These are phyloP conservation scores for Boletus tomentosulus DNA, from an alignment of 768 basidiomycete genomes.

Conservation along the genomic window DNA sequence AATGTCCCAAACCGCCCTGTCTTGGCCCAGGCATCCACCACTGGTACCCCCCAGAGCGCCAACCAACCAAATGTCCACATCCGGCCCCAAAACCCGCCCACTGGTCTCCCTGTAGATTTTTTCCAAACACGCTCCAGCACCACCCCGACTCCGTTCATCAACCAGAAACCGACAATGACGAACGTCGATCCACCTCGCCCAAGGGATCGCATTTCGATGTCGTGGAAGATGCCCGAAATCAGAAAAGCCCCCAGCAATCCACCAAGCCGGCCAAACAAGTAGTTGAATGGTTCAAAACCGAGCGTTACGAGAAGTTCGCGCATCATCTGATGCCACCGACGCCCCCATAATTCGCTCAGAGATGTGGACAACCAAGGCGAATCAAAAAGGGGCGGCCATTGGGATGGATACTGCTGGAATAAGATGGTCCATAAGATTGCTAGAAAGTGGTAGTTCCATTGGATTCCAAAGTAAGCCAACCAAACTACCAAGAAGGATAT, in stretches of 20 bases:
- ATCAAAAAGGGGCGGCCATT: conserved; percentile 63
- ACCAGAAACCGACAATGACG: conserved; percentile 46
- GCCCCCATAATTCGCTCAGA: conserved; percentile 56
- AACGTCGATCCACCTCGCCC: conserved; percentile 45
- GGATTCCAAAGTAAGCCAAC: conserved; percentile 43
- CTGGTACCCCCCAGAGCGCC: conserved; percentile 42
- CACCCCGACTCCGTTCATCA: conserved; percentile 50
- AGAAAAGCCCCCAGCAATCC: conserved; percentile 54
- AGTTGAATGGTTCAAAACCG: conserved; percentile 42
- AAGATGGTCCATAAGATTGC: conserved; percentile 43
- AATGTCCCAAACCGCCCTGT: conserved; percentile 11
- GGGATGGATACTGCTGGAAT: conserved; percentile 42
- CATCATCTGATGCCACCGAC: conserved; percentile 65
- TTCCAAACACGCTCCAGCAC: conserved; percentile 48
- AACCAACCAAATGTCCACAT: conserved; percentile 53
- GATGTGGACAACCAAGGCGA: conserved; percentile 54
- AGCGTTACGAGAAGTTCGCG: conserved; percentile 48
- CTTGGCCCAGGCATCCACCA: conserved; percentile 40
- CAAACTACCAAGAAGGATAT: conserved; percentile 35
- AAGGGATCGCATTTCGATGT: conserved; percentile 52
- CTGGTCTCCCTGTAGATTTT: conserved; percentile 36
- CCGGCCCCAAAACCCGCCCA: conserved; percentile 45
- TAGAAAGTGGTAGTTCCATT: conserved; percentile 37
- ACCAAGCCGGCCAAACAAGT: conserved; percentile 45
- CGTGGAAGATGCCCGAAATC: conserved; percentile 55